phyloP scores from a whole-genome alignment of 306 rosid species.

The Pyrus betulifolia region DNA sequence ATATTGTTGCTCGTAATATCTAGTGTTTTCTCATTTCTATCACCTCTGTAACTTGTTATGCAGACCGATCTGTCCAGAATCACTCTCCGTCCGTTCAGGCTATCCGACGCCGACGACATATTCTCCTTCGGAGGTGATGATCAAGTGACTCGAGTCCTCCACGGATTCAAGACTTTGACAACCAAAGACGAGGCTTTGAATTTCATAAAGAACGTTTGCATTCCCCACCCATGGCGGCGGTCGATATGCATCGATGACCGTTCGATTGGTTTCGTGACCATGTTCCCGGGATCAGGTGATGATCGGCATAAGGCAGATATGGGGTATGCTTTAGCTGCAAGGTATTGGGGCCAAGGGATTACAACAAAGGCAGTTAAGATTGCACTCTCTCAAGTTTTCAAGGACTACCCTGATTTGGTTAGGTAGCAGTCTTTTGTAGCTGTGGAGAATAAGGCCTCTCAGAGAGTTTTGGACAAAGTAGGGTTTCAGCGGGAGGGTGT shows the following conservation, averaged over 20 bases:
- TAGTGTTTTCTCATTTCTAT: background rate
- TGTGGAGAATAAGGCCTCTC: slow-evolving; percentile 45
- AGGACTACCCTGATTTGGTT: slow-evolving; percentile 34
- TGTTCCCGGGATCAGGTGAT: slow-evolving; percentile 11
- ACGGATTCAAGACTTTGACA: slow-evolving; percentile 28
- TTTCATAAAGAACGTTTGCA: slow-evolving; percentile 49
- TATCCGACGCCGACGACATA: slow-evolving; percentile 44
- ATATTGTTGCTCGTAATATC: background rate
- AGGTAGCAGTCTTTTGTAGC: slow-evolving; percentile 42
- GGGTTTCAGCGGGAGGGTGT: too few relatives aligned
- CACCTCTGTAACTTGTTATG: background rate
- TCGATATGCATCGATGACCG: slow-evolving; percentile 45
- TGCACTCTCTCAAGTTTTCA: slow-evolving; percentile 35
- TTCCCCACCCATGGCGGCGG: slow-evolving; percentile 58
- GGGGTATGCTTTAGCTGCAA: slow-evolving; percentile 39
- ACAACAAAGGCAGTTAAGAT: slow-evolving; percentile 31
- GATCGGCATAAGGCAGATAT: slow-evolving; percentile 41
- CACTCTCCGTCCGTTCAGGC: slow-evolving; percentile 43
- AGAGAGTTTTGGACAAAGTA: slow-evolving; percentile 56
- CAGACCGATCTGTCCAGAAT: slow-evolving; percentile 19
- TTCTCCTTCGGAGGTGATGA: slow-evolving; percentile 52
- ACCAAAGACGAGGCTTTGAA: slow-evolving; percentile 45
- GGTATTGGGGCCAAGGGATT: slow-evolving; percentile 52
- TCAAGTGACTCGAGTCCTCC: slow-evolving; percentile 21
- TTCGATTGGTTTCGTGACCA: slow-evolving; percentile 27